phyloP scores from a whole-genome alignment of 345 rosid species.

The Salix purpurea region DNA sequence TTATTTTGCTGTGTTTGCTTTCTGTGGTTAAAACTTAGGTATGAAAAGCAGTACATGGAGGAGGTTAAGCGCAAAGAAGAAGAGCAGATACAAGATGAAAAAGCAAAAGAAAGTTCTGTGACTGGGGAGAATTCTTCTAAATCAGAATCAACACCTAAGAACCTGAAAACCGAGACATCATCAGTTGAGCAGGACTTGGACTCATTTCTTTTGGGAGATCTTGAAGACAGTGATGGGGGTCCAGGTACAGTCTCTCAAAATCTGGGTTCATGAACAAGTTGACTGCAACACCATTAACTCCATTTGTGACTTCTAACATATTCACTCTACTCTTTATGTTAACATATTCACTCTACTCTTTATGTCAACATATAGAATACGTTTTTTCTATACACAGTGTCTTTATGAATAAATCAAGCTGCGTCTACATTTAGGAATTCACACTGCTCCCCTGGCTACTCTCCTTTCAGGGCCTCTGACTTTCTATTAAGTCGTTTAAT shows the following conservation, averaged over 20 bases:
- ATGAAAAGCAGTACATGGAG: slow-evolving; percentile 70
- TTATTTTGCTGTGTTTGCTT: neutral
- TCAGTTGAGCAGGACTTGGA: slow-evolving; percentile 81
- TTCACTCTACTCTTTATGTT: neutral
- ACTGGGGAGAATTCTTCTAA: slow-evolving; percentile 28
- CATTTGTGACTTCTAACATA: neutral
- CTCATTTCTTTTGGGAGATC: slow-evolving; percentile 83
- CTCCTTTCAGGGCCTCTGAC: neutral
- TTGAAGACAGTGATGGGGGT: slow-evolving; percentile 80
- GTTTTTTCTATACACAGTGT: neutral
- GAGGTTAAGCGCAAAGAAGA: slow-evolving; percentile 64
- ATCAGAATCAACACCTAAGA: slow-evolving; percentile 39
- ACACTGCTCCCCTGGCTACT: neutral
- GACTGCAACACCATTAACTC: neutral
- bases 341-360: neutral
- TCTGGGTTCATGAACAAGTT: neutral
- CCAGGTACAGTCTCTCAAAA: slow-evolving; percentile 39
- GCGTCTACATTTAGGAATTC: neutral
- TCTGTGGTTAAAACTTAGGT: slow-evolving; percentile 14
- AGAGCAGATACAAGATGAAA: slow-evolving; percentile 42
- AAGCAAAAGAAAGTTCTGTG: slow-evolving; percentile 38
- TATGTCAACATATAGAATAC: neutral
- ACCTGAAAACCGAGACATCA: slow-evolving; percentile 40
- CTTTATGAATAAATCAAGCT: neutral
- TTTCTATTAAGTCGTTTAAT: neutral